These are phyloP conservation scores for Neofusicoccum parvum DNA, from an alignment of 2,329 filamentous ascomycete genomes.

Conservation along the genomic window DNA sequence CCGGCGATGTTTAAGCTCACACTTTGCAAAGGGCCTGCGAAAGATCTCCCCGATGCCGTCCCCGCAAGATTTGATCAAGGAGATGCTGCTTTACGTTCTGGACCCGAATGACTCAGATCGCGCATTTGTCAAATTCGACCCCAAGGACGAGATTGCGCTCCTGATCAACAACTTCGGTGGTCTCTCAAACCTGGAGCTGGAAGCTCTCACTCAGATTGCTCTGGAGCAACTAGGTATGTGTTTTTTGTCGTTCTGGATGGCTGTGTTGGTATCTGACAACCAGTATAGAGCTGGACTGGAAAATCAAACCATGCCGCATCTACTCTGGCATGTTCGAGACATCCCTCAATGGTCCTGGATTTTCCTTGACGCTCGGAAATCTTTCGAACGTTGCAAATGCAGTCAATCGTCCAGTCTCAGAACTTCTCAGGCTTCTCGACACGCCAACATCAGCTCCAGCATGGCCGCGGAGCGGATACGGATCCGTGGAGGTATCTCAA, in stretches of 20 bases:
- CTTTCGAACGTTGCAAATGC: conserved; percentile 49
- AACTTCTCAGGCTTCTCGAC: conserved; percentile 53
- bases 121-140: conserved; percentile 52
- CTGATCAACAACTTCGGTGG: conserved; percentile 55
- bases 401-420: conserved; percentile 40
- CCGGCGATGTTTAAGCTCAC: neutral
- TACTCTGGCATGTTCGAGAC: conserved; percentile 72
- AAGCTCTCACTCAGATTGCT: conserved; percentile 49
- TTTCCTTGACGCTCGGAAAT: conserved; percentile 60
- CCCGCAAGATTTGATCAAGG: conserved; percentile 50
- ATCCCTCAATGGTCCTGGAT: conserved; percentile 70
- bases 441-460: conserved; percentile 53
- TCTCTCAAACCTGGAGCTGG: conserved; percentile 51
- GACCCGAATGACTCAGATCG: conserved; percentile 51
- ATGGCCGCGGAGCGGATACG: conserved; percentile 54
- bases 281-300: conserved; percentile 50
- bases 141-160: conserved; percentile 48
- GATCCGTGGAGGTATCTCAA: conserved; percentile 29
- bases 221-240: conserved; percentile 38
- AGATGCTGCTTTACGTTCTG: conserved; percentile 53
- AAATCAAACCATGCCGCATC: conserved; percentile 63
- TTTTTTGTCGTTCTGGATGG: neutral
- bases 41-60: conserved; percentile 52
- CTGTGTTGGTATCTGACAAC: neutral
- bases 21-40: conserved; percentile 40